Conservation (phyloP, 2,329 filamentous ascomycete species). For the Pseudogymnoascus sp. region DNA sequence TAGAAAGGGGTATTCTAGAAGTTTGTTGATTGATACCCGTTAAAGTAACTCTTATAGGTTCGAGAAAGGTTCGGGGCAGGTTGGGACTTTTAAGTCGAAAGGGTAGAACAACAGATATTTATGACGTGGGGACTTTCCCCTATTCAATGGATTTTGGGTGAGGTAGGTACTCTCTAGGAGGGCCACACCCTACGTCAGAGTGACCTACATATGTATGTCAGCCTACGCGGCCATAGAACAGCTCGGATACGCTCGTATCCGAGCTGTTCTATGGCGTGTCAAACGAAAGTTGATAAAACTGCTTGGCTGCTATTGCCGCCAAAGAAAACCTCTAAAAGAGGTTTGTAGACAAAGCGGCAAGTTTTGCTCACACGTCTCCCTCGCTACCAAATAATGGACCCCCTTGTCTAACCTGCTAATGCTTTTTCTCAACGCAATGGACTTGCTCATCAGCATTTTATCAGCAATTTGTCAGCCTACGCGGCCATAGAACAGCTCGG, state of each 20-base stretch:
- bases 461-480: not conserved
- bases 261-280: not conserved
- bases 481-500: too few relatives aligned
- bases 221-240: too few relatives aligned
- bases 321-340: too few relatives aligned
- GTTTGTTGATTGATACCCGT: not conserved
- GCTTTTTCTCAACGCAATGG: too few relatives aligned
- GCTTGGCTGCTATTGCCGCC: not conserved
- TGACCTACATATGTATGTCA: not conserved
- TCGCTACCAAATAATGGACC: too few relatives aligned
- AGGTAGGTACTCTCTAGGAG: not conserved
- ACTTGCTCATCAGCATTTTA: not conserved
- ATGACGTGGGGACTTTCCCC: not conserved
- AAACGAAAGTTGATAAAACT: too few relatives aligned
- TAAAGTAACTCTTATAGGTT: not conserved
- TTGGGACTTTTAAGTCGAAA: not conserved
- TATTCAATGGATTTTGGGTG: not conserved
- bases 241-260: too few relatives aligned
- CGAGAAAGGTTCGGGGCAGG: too few relatives aligned
- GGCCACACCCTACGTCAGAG: not conserved
- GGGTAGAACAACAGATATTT: not conserved
- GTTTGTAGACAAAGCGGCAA: too few relatives aligned
- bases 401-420: too few relatives aligned
- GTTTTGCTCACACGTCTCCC: too few relatives aligned
- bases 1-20: not conserved